Base-by-base conservation (phyloP, 2,329 filamentous ascomycete species). In the Diaporthe citri region DNA sequence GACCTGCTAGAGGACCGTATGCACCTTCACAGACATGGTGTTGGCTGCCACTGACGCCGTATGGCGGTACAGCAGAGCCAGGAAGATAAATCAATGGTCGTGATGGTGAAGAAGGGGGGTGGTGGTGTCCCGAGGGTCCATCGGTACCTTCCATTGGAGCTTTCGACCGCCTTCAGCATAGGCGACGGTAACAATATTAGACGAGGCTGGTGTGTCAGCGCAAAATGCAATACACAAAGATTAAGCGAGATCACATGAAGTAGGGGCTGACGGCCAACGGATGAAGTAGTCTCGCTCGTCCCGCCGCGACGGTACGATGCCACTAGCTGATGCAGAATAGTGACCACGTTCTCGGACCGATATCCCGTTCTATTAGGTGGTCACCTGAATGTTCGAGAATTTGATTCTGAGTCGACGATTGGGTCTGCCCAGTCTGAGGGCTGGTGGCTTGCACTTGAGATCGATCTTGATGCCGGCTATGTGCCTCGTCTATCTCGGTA, bases 81-180 rank as follows among this genome's bases (percentile, higher is more conserved):
- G 51, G 8, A 25, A 60, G 59, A 31, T 51, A 71, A 31, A 48
- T 13, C 17, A 60, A 51, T 43, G 70, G 60, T 48, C 59, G 46
- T 20, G 64, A 70, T 36, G 74, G 36, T 48, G 57, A 28, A 55
- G 66, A 60, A 31, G 43, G 39, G 25, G 43, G 36, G 28, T 55
- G 70, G 43, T 46, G 66, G 13, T 60, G 72, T 46, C 62, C 66
- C 31, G 48, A 52, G 31, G 48, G n/a, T 34, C 31, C 41, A 10
- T 74, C 66, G 36, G 57, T 60, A 36, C 66, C 74, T 41, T 60
- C 74, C 74, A 76, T 76, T 39, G 51, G 39, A 48, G 41, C 48
- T 69, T 39, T 41, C 20, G 17, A 17, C 36, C 41, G 43, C 43
- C 51, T 52, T 28, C 52, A 64, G 34, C 28, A 31, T 12, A 28